phyloP scores from a whole-genome alignment of 306 rosid species.

The Pueraria montana region DNA sequence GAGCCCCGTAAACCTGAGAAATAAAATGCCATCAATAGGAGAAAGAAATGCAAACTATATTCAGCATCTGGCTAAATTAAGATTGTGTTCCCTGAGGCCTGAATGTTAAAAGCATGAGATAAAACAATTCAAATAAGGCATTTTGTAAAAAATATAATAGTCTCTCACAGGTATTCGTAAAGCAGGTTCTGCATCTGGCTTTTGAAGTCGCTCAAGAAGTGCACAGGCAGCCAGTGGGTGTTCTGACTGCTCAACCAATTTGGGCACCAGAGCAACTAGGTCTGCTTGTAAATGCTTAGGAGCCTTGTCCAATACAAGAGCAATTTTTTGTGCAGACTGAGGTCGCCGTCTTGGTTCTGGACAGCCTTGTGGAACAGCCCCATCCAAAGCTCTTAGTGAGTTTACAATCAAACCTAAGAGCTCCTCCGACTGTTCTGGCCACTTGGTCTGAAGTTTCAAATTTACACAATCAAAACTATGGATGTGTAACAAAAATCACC shows the following conservation, averaged over 20 bases:
- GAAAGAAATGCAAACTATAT: conserved; percentile 38
- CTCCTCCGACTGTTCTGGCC: conserved; percentile 99
- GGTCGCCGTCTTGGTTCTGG: conserved; percentile 98
- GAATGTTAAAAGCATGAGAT: conserved; percentile 12
- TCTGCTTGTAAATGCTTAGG: conserved; percentile 96
- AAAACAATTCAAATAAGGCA: conserved; percentile 39
- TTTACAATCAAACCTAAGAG: conserved; percentile 96
- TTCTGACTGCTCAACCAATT: conserved; percentile 96
- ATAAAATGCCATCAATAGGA: conserved; percentile 42
- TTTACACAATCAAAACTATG: conserved; percentile 44
- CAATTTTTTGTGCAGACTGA: conserved; percentile 93
- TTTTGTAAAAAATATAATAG: conserved; percentile 32
- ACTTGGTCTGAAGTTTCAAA: conserved; percentile 78
- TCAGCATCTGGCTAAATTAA: conserved; percentile 25
- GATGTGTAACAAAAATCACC: conserved; percentile 33
- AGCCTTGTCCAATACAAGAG: conserved; percentile 96
- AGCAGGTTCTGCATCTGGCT: conserved; percentile 92
- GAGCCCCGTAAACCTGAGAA: conserved; percentile 88
- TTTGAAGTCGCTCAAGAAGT: conserved; percentile 90
- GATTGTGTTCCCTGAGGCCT: neutral
- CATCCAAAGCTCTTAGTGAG: conserved; percentile 93
- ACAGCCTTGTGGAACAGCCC: conserved; percentile 95
- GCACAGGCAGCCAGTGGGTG: conserved; percentile 95
- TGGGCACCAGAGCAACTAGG: conserved; percentile 89
- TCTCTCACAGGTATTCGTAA: conserved; percentile 89